A percentile compares a stretch with the other conserved stretches of the same genome.
These are phyloP conservation scores for Ustilago hordei DNA, from an alignment of 1,284 basidiomycete species.

Conservation along the genomic window DNA sequence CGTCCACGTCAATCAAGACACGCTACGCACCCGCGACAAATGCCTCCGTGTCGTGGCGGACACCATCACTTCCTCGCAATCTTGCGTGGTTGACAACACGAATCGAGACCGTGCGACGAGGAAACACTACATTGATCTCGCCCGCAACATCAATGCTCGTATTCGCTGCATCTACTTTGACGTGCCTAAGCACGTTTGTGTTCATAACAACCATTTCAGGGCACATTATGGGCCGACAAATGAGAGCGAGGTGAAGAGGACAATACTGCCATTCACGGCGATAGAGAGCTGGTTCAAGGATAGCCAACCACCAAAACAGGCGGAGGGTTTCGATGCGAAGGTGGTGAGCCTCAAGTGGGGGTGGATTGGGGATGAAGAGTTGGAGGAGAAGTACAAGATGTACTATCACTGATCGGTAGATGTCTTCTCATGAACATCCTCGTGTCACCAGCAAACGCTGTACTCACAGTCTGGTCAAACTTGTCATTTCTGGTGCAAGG, in stretches of 20 bases:
- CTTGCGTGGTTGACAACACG: slow-evolving; percentile 62
- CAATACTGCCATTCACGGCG: slow-evolving; percentile 29
- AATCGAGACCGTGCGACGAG: slow-evolving; percentile 52
- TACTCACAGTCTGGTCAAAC: not conserved
- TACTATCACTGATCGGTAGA: slow-evolving; percentile 36
- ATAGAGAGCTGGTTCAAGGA: slow-evolving; percentile 44
- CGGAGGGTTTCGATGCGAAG: slow-evolving; percentile 39
- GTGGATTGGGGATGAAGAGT: slow-evolving; percentile 27
- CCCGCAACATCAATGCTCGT: slow-evolving; percentile 5
- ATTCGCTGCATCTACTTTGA: slow-evolving; percentile 52
- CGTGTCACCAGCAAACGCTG: not conserved
- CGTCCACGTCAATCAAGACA: slow-evolving; percentile 71
- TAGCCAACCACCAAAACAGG: slow-evolving; percentile 22
- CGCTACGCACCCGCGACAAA: slow-evolving; percentile 78
- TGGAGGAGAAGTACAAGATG: slow-evolving; percentile 23
- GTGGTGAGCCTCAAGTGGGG: slow-evolving; percentile 35
- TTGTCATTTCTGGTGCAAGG: not conserved
- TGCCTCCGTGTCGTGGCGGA: slow-evolving; percentile 79
- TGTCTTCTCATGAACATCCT: not conserved
- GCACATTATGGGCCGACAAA: slow-evolving; percentile 25
- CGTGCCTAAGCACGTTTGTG: slow-evolving; percentile 23
- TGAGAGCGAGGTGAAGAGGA: slow-evolving; percentile 13
- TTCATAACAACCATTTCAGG: slow-evolving; percentile 53
- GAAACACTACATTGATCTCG: slow-evolving; percentile 49
- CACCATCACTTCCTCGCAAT: slow-evolving; percentile 72